These are phyloP conservation scores for Tylopilus rubrobrunneus DNA, from an alignment of 768 basidiomycete genomes.

Conservation along the genomic window DNA sequence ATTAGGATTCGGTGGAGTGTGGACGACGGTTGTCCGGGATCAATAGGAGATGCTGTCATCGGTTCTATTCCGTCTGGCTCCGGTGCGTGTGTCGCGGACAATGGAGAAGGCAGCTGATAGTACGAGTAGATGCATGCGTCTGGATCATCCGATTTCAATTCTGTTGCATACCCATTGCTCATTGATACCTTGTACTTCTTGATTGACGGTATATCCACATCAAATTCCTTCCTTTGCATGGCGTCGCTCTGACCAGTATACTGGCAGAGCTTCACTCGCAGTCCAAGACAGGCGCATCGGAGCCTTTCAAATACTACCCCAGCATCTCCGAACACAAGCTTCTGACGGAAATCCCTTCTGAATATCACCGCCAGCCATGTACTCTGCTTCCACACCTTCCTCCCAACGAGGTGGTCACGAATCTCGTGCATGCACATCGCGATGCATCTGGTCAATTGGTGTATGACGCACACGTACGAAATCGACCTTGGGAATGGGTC, in stretches of 20 bases:
- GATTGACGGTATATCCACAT: conserved; percentile 57
- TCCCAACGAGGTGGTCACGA: conserved; percentile 46
- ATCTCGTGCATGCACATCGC: conserved; percentile 56
- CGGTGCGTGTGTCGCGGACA: conserved; percentile 40
- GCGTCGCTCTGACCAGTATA: background rate
- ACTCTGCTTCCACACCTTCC: conserved; percentile 55
- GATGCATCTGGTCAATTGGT: conserved; percentile 51
- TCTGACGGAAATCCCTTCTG: conserved; percentile 50
- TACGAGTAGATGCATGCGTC: conserved; percentile 48
- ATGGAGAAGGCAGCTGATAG: background rate
- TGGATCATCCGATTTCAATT: conserved; percentile 46
- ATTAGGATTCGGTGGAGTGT: conserved; percentile 57
- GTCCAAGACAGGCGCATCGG: conserved; percentile 44
- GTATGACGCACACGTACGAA: conserved; percentile 52
- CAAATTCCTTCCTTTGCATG: no score
- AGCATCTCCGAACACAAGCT: conserved; percentile 47
- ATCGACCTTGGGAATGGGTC: conserved; percentile 86
- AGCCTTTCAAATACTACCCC: conserved; percentile 67
- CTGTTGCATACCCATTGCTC: conserved; percentile 59
- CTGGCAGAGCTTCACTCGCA: conserved; percentile 59
- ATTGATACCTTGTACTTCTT: conserved; percentile 73
- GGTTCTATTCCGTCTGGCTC: conserved; percentile 44
- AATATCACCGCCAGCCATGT: conserved; percentile 54
- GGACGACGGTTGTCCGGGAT: conserved; percentile 51
- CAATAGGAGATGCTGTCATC: conserved; percentile 39